phyloP scores from a whole-genome alignment of 2,329 filamentous ascomycete species.

The Colletotrichum siamense region DNA sequence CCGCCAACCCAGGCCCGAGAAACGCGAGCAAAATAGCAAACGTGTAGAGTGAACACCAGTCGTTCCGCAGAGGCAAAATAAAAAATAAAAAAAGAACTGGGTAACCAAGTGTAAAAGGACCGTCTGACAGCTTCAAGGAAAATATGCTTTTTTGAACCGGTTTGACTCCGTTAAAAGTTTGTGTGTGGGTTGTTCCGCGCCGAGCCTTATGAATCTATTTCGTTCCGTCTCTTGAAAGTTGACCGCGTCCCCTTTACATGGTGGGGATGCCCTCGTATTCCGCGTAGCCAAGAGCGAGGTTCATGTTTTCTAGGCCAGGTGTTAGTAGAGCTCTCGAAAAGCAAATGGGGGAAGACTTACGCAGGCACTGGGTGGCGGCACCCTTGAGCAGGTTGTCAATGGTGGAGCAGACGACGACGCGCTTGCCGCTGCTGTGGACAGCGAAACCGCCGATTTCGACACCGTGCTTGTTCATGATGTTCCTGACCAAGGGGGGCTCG shows the following conservation, averaged over 20 bases:
- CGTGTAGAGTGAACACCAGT: not conserved
- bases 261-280: conserved; percentile 87
- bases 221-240: not conserved
- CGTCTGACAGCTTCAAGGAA: not conserved
- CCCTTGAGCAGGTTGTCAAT: conserved; percentile 96
- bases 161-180: conserved; percentile 19
- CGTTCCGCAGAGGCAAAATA: not conserved
- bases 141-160: conserved; percentile 21
- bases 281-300: conserved; percentile 84
- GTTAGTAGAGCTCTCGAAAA: not conserved
- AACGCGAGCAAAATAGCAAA: not conserved
- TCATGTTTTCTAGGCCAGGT: conserved; percentile 78
- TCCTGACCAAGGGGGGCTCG: conserved; percentile 82
- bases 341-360: conserved; percentile 59
- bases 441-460: conserved; percentile 95
- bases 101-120: not conserved
- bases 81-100: not conserved
- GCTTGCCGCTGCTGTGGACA: conserved; percentile 87
- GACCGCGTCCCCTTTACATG: conserved; percentile 36
- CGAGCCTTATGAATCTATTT: conserved; percentile 15
- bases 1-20: not conserved
- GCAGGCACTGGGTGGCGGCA: conserved; percentile 89
- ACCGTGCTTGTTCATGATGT: conserved; percentile 83
- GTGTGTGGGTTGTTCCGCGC: conserved; percentile 9
- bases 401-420: conserved; percentile 91